These are phyloP conservation scores for Saturnispora gosingensis DNA, from an alignment of 805 yeast genomes.

Conservation along the genomic window DNA sequence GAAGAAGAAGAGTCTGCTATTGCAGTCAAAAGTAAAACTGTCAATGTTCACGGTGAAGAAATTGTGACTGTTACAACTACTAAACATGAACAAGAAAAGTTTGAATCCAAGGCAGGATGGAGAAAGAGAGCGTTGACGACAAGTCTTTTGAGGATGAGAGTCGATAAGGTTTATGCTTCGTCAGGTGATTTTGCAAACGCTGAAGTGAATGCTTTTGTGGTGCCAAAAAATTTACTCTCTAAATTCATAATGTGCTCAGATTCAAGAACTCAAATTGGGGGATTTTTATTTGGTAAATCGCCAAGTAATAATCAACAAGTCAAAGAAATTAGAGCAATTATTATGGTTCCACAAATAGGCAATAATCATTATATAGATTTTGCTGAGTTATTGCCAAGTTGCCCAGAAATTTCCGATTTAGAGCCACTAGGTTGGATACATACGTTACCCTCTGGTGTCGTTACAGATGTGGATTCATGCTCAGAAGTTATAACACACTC, in stretches of 20 bases:
- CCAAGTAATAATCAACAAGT: slow-evolving; percentile 64
- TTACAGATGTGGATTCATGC: slow-evolving; percentile 47
- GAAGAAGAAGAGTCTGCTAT: slow-evolving; percentile 41
- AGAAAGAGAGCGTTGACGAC: slow-evolving; percentile 76
- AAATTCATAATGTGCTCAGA: slow-evolving; percentile 78
- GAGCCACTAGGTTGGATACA: slow-evolving; percentile 94
- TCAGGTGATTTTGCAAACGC: slow-evolving; percentile 50
- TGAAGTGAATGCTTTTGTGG: slow-evolving; percentile 54
- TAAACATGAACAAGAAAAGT: slow-evolving; percentile 74
- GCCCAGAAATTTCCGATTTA: slow-evolving; percentile 40
- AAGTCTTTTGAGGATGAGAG: slow-evolving; percentile 58
- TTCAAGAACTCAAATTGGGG: slow-evolving; percentile 73
- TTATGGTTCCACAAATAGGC: slow-evolving; percentile 83
- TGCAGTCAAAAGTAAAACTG: slow-evolving; percentile 73
- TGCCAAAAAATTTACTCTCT: slow-evolving; percentile 74
- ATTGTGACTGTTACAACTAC: slow-evolving; percentile 90
- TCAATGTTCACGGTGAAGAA: slow-evolving; percentile 93
- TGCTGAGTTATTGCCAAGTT: slow-evolving; percentile 37
- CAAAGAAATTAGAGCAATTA: slow-evolving; percentile 70
- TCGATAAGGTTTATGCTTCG: slow-evolving; percentile 65
- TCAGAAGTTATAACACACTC: slow-evolving; percentile 60
- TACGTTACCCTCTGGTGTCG: slow-evolving; percentile 60
- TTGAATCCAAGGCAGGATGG: slow-evolving; percentile 87
- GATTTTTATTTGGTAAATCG: slow-evolving; percentile 67
- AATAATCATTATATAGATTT: slow-evolving; percentile 55